Evolutionary conservation across 2,329 filamentous ascomycete species (phyloP).

Genomic region (Cytospora mali): DNA sequence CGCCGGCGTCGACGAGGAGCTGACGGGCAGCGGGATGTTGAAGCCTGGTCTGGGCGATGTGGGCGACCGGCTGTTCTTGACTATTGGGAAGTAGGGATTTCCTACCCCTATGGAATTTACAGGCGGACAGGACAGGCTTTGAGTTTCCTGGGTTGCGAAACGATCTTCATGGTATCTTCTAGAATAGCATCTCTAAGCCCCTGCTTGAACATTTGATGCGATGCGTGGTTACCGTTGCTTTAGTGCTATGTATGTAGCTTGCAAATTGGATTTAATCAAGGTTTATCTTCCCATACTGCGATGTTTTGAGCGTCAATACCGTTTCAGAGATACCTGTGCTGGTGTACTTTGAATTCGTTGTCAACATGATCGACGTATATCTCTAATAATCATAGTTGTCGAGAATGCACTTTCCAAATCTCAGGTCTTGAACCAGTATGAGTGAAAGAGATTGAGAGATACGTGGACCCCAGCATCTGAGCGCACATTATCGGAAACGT

Average conservation of each 20-base stretch:
- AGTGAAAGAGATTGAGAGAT: too few species aligned
- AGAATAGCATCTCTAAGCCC: background rate
- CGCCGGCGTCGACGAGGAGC: conserved; percentile 73
- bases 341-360: too few species aligned
- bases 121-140: too few species aligned
- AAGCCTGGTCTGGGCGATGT: conserved; percentile 89
- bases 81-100: conserved; percentile 72
- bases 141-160: background rate
- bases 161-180: background rate
- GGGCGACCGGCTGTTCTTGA: conserved; percentile 86
- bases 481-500: too few species aligned
- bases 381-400: too few species aligned
- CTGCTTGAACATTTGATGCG: background rate
- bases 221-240: background rate
- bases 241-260: background rate
- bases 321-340: too few species aligned
- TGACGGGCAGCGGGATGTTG: conserved; percentile 85
- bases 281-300: too few species aligned
- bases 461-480: too few species aligned
- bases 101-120: background rate
- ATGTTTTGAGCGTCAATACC: too few species aligned
- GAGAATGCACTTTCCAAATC: background rate
- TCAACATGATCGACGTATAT: too few species aligned
- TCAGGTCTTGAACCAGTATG: background rate
- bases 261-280: background rate